These are phyloP conservation scores for Exobasidium cylindrosporum DNA, from an alignment of 1,284 basidiomycete genomes.

Conservation along the genomic window DNA sequence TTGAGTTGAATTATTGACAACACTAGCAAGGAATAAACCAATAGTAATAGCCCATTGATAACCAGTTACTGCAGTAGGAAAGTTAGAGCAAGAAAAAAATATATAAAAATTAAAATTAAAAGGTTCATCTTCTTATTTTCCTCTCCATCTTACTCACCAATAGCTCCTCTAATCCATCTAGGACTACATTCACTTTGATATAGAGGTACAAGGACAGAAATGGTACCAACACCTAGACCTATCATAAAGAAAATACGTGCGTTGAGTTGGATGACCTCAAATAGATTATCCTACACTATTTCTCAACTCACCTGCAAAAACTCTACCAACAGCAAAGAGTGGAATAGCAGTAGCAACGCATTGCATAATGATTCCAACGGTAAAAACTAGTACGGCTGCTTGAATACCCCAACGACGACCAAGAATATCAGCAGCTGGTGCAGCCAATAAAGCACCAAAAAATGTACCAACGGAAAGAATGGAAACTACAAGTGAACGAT, in stretches of 20 bases:
- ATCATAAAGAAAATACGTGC: slow-evolving; percentile 79
- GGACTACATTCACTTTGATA: slow-evolving; percentile 77
- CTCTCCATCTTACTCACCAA: too few relatives aligned
- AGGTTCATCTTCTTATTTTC: too few relatives aligned
- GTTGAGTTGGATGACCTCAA: slow-evolving; percentile 65
- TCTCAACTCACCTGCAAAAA: slow-evolving; percentile 44
- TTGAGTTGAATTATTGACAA: slow-evolving; percentile 74
- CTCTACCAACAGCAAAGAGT: neutral
- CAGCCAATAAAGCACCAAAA: slow-evolving; percentile 62
- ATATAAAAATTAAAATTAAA: too few relatives aligned
- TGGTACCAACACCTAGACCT: slow-evolving; percentile 51
- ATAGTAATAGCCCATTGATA: slow-evolving; percentile 68
- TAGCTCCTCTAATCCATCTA: slow-evolving; percentile 75
- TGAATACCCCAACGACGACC: slow-evolving; percentile 58
- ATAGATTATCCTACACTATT: slow-evolving; percentile 31
- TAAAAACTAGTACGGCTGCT: slow-evolving; percentile 61
- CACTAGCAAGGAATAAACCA: slow-evolving; percentile 58
- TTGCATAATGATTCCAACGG: slow-evolving; percentile 18
- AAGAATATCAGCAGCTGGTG: slow-evolving; percentile 61
- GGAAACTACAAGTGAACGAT: slow-evolving; percentile 65
- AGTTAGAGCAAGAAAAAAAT: too few relatives aligned
- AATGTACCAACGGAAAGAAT: slow-evolving; percentile 74
- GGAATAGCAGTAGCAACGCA: neutral
- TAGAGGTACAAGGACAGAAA: slow-evolving; percentile 63
- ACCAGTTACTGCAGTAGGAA: slow-evolving; percentile 73